A percentile compares a stretch with the other conserved stretches of the same genome.
phyloP scores from a whole-genome alignment of 805 yeast species.

The Ogataea paraovalis region DNA sequence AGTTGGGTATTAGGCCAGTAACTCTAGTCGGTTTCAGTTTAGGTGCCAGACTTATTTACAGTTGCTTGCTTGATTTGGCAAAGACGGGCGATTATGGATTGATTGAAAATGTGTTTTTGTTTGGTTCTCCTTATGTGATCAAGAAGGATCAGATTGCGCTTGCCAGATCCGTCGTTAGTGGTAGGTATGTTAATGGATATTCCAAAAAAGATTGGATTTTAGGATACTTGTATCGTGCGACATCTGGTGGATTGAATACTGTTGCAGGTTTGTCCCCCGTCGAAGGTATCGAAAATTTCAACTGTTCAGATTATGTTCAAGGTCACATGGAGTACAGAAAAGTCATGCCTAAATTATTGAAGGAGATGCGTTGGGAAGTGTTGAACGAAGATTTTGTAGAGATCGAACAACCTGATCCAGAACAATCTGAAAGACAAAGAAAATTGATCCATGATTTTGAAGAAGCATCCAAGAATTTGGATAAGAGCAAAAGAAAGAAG shows the following conservation, averaged over 20 bases:
- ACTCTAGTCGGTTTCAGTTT: slow-evolving; percentile 90
- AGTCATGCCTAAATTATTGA: slow-evolving; percentile 80
- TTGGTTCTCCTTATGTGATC: slow-evolving; percentile 86
- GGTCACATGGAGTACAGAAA: slow-evolving; percentile 98
- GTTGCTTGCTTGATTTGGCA: slow-evolving; percentile 84
- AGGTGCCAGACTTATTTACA: slow-evolving; percentile 88
- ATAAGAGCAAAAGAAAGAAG: slow-evolving; percentile 44
- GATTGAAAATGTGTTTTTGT: slow-evolving; percentile 79
- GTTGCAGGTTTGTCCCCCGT: slow-evolving; percentile 87
- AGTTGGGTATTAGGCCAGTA: slow-evolving; percentile 87
- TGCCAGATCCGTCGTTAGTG: slow-evolving; percentile 84
- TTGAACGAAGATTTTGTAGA: slow-evolving; percentile 89
- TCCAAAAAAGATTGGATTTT: slow-evolving; percentile 93
- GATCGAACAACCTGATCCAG: slow-evolving; percentile 94
- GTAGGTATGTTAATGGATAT: slow-evolving; percentile 84
- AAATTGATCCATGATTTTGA: slow-evolving; percentile 81
- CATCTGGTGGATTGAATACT: slow-evolving; percentile 89
- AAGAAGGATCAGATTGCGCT: slow-evolving; percentile 71
- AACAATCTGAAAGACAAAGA: slow-evolving; percentile 76
- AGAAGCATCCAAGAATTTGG: slow-evolving; percentile 53
- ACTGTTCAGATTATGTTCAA: slow-evolving; percentile 80
- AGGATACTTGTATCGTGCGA: slow-evolving; percentile 92
- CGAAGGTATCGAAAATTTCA: slow-evolving; percentile 74
- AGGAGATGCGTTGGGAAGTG: slow-evolving; percentile 71
- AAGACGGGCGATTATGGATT: slow-evolving; percentile 82